A percentile compares a stretch with the other conserved stretches of the same genome.
Conservation (phyloP, 1,284 basidiomycete species). For the Naganishia liquefaciens region DNA sequence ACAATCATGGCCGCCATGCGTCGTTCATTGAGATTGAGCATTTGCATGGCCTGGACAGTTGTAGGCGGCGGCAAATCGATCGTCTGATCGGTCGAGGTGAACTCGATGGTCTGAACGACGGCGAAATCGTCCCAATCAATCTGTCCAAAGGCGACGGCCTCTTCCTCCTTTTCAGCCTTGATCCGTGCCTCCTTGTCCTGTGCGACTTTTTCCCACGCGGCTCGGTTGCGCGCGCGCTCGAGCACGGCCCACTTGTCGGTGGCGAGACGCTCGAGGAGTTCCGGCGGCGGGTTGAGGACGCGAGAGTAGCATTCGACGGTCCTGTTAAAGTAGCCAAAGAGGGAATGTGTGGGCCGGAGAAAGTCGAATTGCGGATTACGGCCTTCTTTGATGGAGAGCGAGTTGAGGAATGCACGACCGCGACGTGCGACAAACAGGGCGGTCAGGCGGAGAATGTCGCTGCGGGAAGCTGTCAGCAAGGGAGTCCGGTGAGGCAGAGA, state of each 20-base stretch:
- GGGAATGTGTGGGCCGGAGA: conserved; percentile 87
- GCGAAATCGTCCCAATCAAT: conserved; percentile 99
- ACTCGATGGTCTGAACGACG: conserved; percentile 97
- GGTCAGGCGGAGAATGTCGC: conserved; percentile 85
- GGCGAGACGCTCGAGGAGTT: conserved; percentile 67
- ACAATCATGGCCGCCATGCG: conserved; percentile 98
- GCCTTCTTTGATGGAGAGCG: conserved; percentile 83
- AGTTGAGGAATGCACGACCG: conserved; percentile 80
- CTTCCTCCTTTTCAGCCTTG: conserved; percentile 80
- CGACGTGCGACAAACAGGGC: conserved; percentile 93
- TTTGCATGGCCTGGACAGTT: conserved; percentile 90
- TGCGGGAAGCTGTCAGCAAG: conserved; percentile 44
- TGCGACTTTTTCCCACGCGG: conserved; percentile 83
- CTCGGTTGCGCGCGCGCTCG: conserved; percentile 73
- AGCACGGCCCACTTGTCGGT: conserved; percentile 74
- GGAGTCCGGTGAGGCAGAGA: not conserved
- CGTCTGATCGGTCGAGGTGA: conserved; percentile 86
- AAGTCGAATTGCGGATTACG: conserved; percentile 99
- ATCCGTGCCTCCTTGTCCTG: conserved; percentile 81
- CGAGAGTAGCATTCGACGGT: conserved; percentile 95
- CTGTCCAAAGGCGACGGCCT: conserved; percentile 73
- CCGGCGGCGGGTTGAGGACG: conserved; percentile 79
- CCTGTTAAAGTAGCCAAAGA: conserved; percentile 95
- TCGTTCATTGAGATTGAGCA: conserved; percentile 95
- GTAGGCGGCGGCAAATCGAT: conserved; percentile 93